phyloP scores from a whole-genome alignment of 2,329 filamentous ascomycete genomes.

The Aspergillus fumigatiaffinis region DNA sequence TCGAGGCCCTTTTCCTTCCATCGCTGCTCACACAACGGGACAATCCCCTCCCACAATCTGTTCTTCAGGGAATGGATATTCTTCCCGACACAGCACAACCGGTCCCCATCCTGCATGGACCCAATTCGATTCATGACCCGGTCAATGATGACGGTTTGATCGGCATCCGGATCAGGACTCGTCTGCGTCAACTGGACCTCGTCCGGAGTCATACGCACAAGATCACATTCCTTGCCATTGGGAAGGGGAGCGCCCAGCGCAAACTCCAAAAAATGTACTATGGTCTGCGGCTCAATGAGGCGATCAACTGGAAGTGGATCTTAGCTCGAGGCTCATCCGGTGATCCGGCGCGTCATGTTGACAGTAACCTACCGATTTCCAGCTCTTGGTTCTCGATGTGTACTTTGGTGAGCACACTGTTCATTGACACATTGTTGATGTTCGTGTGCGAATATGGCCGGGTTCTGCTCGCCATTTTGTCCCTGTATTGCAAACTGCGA shows the following conservation, averaged over 20 bases:
- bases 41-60: conserved; percentile 23
- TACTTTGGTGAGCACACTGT: background rate
- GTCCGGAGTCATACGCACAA: conserved; percentile 3
- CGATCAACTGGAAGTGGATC: conserved; percentile 19
- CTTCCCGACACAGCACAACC: conserved; percentile 18
- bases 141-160: background rate
- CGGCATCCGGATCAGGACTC: conserved; percentile 2
- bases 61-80: conserved; percentile 23
- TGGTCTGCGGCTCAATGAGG: conserved; percentile 23
- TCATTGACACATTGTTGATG: background rate
- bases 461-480: background rate
- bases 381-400: conserved; percentile 11
- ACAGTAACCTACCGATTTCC: conserved; percentile 6
- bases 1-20: conserved; percentile 21
- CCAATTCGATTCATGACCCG: conserved; percentile 12
- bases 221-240: conserved; percentile 12
- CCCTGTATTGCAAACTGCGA: background rate
- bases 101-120: conserved; percentile 6
- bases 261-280: conserved; percentile 17
- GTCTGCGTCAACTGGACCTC: conserved; percentile 5
- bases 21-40: conserved; percentile 21
- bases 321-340: background rate
- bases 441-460: background rate
- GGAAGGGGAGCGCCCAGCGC: conserved; percentile 8
- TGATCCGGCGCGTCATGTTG: background rate